Base-by-base conservation (phyloP, 768 basidiomycete species). In the Phaeotremella skinneri region DNA sequence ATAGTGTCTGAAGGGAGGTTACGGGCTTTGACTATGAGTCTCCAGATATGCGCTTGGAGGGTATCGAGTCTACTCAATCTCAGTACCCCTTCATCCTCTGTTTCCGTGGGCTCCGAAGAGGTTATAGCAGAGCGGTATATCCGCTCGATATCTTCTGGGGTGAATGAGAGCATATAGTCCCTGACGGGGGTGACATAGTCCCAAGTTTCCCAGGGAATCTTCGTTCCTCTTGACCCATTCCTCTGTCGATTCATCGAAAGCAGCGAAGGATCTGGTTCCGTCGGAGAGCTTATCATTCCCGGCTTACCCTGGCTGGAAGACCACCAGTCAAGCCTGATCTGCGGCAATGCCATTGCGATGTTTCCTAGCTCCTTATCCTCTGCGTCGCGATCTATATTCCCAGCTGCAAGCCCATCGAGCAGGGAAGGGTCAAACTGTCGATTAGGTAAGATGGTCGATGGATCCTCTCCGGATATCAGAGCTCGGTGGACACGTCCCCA, bases 21-120 rank as follows among this genome's bases (percentile, higher is more conserved):
- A 26, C 58, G 49, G 2, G 52, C 52, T 42, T 34, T 52, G 3
- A 42, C 29, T 23, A 52, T 26, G n/a, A 45, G 11, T 20, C 52
- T 9, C 58, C 58, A 59, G 23, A 59, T 5, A 54, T 59, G 58
- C 17, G 58, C 58, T 14, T 56, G 58, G 30, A 59, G n/a, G 13
- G 58, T 32, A 25, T 59, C 58, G 3, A 59, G 39, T 30, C 39
- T 37, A 52, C 57, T 45, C 13, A 21, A 13, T 16, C 16, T 17
- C 11, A 23, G 25, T 6, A 13, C 41, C 43, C 21, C 6, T 14
- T 17, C 25, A 3, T 55, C 42, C n/a, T 41, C 41, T 9, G 25
- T 55, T 41, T 2, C 39, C 54, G 52, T 49, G n/a, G 16, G 47
- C 2, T 2, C 47, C n/a, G 16, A 17, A 26, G 47, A 49, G 2